These are phyloP conservation scores for Diutina rugosa DNA, from an alignment of 1,139 yeast genomes.

Conservation along the genomic window DNA sequence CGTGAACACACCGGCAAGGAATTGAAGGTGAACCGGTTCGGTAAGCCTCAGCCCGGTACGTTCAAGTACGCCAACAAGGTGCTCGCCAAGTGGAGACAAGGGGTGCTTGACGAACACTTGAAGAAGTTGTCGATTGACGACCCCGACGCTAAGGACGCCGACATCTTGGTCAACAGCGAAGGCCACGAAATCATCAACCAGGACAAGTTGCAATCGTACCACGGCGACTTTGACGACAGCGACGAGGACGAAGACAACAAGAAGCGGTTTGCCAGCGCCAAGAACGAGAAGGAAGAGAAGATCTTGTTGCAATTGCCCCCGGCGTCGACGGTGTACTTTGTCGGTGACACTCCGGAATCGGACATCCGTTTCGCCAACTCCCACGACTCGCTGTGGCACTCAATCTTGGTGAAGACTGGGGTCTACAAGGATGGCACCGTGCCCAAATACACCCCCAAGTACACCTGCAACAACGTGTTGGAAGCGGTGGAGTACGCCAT, in stretches of 20 bases:
- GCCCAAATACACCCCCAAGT: conserved; percentile 70
- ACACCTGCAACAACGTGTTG: conserved; percentile 57
- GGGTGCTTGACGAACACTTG: conserved; percentile 61
- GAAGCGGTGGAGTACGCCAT: conserved; percentile 77
- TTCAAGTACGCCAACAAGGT: conserved; percentile 71
- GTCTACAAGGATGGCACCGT: conserved; percentile 71
- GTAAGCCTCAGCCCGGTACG: conserved; percentile 79
- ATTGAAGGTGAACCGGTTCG: conserved; percentile 64
- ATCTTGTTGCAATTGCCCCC: conserved; percentile 57
- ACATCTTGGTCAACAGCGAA: conserved; percentile 32
- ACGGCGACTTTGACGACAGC: conserved; percentile 16
- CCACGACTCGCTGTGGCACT: conserved; percentile 74
- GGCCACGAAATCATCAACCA: conserved; percentile 37
- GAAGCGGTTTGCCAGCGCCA: conserved; percentile 16
- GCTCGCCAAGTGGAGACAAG: conserved; percentile 63
- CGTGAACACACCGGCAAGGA: conserved; percentile 74
- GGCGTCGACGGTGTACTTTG: conserved; percentile 76
- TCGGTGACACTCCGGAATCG: conserved; percentile 88
- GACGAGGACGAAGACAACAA: conserved; percentile 17
- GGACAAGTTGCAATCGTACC: conserved; percentile 26
- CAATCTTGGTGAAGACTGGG: conserved; percentile 77
- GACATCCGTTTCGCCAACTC: conserved; percentile 82
- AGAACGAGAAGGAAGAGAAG: conserved; percentile 19
- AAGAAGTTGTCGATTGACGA: conserved; percentile 37
- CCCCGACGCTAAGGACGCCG: conserved; percentile 33